Evolutionary conservation across 2,329 filamentous ascomycete genomes (phyloP).

Genomic region (Neophaeococcomyces mojaviensis): DNA sequence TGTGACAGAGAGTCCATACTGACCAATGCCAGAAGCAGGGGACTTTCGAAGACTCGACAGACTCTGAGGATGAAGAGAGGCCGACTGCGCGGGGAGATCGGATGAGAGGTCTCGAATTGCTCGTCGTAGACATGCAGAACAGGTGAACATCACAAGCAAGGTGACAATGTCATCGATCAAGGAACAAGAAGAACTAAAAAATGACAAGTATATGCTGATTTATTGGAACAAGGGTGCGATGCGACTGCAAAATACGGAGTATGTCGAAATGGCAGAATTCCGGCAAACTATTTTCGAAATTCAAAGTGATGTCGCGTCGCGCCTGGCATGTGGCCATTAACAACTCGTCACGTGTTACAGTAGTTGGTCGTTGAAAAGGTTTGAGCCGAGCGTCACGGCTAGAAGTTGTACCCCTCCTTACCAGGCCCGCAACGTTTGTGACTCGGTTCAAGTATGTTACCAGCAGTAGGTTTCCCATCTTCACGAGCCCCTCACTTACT

Average conservation of each 20-base stretch:
- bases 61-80: background rate
- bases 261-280: background rate
- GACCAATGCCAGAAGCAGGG: background rate
- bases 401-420: too few relatives aligned
- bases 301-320: too few relatives aligned
- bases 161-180: constrained; percentile 3
- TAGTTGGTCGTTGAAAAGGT: too few relatives aligned
- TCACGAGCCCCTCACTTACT: too few relatives aligned
- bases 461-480: too few relatives aligned
- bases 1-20: background rate
- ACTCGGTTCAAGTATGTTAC: too few relatives aligned
- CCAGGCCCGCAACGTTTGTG: too few relatives aligned
- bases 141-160: constrained; percentile 18
- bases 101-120: constrained; percentile 10
- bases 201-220: background rate
- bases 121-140: constrained; percentile 19
- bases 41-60: background rate
- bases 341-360: too few relatives aligned
- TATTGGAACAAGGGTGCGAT: background rate
- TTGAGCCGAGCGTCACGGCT: too few relatives aligned
- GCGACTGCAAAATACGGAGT: background rate
- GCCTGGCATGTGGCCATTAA: too few relatives aligned
- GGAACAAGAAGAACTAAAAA: background rate
- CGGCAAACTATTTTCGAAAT: constrained; percentile 1
- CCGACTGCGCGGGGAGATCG: background rate